Conservation (phyloP, 495 filamentous ascomycete genomes). For the Penicillium psychrofluorescens region DNA sequence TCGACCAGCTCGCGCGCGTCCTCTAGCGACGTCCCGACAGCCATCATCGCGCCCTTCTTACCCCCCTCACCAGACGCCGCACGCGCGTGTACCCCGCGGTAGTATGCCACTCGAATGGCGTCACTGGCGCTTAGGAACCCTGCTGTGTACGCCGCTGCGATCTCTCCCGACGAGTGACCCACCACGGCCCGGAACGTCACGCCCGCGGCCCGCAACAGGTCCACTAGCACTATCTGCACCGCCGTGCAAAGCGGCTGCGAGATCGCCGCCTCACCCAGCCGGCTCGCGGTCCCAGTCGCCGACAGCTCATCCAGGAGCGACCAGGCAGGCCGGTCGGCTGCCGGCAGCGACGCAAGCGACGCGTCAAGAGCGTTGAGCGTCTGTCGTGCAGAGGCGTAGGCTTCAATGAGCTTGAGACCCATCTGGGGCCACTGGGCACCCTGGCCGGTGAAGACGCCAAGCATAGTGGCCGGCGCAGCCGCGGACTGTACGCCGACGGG, state of each 20-base stretch:
- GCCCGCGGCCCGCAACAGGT: slow-evolving; percentile 13
- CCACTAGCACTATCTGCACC: slow-evolving; percentile 22
- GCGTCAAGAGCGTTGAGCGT: slow-evolving; percentile 13
- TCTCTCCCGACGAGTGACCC: slow-evolving; percentile 32
- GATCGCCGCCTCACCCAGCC: slow-evolving; percentile 24
- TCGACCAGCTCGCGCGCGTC: slow-evolving; percentile 39
- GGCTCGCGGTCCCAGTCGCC: slow-evolving; percentile 7
- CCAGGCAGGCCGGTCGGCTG: slow-evolving; percentile 13
- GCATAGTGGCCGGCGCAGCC: slow-evolving; percentile 6
- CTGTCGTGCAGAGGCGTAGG: slow-evolving; percentile 1
- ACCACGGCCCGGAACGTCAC: slow-evolving; percentile 19
- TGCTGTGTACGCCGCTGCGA: slow-evolving; percentile 30
- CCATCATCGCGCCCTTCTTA: slow-evolving; percentile 45
- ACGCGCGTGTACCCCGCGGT: slow-evolving; percentile 37
- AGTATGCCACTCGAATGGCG: slow-evolving; percentile 47
- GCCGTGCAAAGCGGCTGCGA: slow-evolving; percentile 39
- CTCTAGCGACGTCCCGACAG: slow-evolving; percentile 35
- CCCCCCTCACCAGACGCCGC: not conserved
- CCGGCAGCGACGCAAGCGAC: slow-evolving; percentile 13
- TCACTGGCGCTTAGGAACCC: slow-evolving; percentile 22
- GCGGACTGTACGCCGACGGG: not conserved
- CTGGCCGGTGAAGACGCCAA: slow-evolving; percentile 51
- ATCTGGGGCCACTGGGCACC: slow-evolving; percentile 64
- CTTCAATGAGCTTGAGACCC: slow-evolving; percentile 34
- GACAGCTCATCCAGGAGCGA: slow-evolving; percentile 16